Evolutionary conservation across 2,329 filamentous ascomycete species (phyloP).

Genomic region (Scolecobasidium constrictum): DNA sequence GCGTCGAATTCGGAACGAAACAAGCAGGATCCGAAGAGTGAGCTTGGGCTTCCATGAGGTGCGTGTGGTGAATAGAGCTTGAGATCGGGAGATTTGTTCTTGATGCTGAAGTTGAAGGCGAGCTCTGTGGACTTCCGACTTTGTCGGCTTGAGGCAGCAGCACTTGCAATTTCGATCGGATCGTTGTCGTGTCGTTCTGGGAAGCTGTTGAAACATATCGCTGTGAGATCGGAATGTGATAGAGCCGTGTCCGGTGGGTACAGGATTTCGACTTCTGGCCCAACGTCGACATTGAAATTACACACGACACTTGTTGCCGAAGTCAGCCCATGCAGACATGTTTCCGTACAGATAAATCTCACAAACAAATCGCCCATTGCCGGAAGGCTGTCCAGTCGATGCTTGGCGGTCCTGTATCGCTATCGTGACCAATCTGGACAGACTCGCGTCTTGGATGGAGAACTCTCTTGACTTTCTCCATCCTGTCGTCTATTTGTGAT

Average conservation of each 20-base stretch:
- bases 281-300: conserved; percentile 33
- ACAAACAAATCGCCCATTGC: conserved; percentile 31
- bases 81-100: conserved; percentile 46
- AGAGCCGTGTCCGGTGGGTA: conserved; percentile 28
- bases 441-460: neutral
- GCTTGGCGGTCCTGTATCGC: neutral
- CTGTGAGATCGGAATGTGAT: conserved; percentile 25
- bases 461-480: conserved; percentile 11
- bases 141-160: conserved; percentile 13
- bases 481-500: neutral
- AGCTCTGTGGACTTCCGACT: conserved; percentile 19
- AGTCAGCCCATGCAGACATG: too few species aligned
- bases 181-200: conserved; percentile 32
- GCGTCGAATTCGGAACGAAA: conserved; percentile 31
- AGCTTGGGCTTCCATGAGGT: conserved; percentile 26
- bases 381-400: conserved; percentile 17
- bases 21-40: conserved; percentile 25
- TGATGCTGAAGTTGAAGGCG: conserved; percentile 28
- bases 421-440: neutral
- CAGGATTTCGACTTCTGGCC: conserved; percentile 30
- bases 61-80: conserved; percentile 27
- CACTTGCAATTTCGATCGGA: conserved; percentile 10
- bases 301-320: conserved; percentile 31
- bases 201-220: conserved; percentile 34
- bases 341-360: too few species aligned